Percentiles rank a stretch among this genome's conserved stretches.
Evolutionary conservation across 345 rosid species (phyloP).

Genomic region (Citrus sinensis): DVS_A1.0 CM039162.1:30193001-30193500

Average conservation of each 20-base stretch:
- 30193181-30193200: not conserved
- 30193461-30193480: conserved; percentile 6
- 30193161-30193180: conserved; percentile 42
- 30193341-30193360: conserved; percentile 34
- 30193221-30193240: not conserved
- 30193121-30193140: conserved; percentile 40
- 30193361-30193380: conserved; percentile 1
- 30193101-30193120: conserved; percentile 34
- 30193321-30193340: conserved; percentile 25
- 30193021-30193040: conserved; percentile 32
- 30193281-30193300: too few relatives aligned
- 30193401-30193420: not conserved
- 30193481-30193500: not conserved
- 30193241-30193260: not conserved
- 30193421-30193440: conserved; percentile 3
- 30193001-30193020: conserved; percentile 40
- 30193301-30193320: too few relatives aligned
- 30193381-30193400: not conserved
- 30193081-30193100: conserved; percentile 31
- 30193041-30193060: conserved; percentile 19
- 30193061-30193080: not conserved
- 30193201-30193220: not conserved
- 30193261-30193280: not conserved
- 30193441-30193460: not conserved
- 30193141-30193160: conserved; percentile 16